Base-by-base conservation (phyloP, 2,329 filamentous ascomycete species). In the Coniochaeta sp. region DNA sequence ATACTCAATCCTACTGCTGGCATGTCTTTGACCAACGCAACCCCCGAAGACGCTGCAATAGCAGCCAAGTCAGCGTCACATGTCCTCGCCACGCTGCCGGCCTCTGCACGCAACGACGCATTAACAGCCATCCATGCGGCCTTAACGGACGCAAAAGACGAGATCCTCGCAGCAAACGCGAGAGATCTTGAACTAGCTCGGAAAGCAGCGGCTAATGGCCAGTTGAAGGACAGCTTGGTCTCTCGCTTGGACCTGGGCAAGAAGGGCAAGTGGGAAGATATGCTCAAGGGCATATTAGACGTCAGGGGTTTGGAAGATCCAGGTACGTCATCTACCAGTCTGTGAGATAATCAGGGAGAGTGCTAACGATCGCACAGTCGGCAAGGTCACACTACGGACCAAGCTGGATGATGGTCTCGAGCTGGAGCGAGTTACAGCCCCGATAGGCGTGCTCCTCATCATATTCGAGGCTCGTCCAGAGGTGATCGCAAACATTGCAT, bases 401-500 rank as follows among this genome's bases (percentile, higher is more conserved):
- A 84, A 88, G 60, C 83, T 99, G 12, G 95, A 98, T 73, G 89
- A 97, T 66, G 89, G 88, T 58, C 82, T 99, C 58, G 82, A 88
- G 58, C 82, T 99, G 62, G 91, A 96, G 71, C 87, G 93, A 63
- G 89, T 96, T 55, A 92, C 91, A 44, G 96, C 91, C 72, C 95
- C 95, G 6, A 98, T 99, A 67, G 95, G 95, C 62, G 93, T 98
- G n/a, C 84, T 99, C 47, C 84, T 99, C 66, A 95, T 99, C 75
- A 98, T 99, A 70, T 99, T 99, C 71, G 95, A 99, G 77, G 95
- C 95, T 38, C 89, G 95, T 8, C 95, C 95, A 7, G 95, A 99
- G 76, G 95, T 99, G 65, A 97, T 99, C 70, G 95, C 93, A 71
- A 99, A 99, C 74, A 98, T 99, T 70, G 92, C 95, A 63, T 91